These are phyloP conservation scores for Pseudonitzschia multistriata DNA, from an alignment of 108 stramenopile species.

Conservation along the genomic window DNA sequence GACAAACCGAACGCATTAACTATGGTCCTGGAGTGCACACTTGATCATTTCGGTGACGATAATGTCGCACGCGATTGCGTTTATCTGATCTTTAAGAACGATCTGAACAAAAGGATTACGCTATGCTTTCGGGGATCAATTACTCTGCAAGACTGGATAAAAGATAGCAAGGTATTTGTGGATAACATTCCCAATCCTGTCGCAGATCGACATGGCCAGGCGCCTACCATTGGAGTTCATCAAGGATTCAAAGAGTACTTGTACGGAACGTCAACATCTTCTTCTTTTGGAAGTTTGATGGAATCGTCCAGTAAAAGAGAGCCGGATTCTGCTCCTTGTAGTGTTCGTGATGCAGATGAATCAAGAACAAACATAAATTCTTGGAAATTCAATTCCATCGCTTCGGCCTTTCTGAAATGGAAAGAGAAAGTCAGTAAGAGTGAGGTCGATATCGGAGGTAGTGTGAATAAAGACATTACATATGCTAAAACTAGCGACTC, in stretches of 20 bases:
- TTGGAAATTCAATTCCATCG: too few species aligned
- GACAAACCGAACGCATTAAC: neutral
- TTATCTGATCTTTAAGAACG: conserved; percentile 61
- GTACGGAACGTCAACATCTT: conserved; percentile 19
- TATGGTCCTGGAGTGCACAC: neutral
- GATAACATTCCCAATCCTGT: conserved; percentile 48
- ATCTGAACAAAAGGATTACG: conserved; percentile 41
- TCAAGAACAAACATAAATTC: too few species aligned
- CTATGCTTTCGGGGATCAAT: conserved; percentile 68
- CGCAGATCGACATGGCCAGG: conserved; percentile 8
- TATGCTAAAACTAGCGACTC: neutral
- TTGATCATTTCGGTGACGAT: conserved; percentile 51
- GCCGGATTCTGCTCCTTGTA: too few species aligned
- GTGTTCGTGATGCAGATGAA: too few species aligned
- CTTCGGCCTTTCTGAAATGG: too few species aligned
- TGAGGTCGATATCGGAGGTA: neutral
- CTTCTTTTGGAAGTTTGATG: too few species aligned
- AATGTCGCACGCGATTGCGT: conserved; percentile 60
- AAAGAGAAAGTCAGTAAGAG: neutral
- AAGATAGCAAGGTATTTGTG: conserved; percentile 55
- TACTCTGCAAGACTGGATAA: conserved; percentile 59
- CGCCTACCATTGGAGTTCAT: conserved; percentile 48
- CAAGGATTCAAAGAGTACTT: conserved; percentile 70
- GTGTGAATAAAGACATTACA: neutral
- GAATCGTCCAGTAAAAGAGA: too few species aligned